Base-by-base conservation (phyloP, 1,284 basidiomycete genomes). In the Heterobasidion parviporum region DNA sequence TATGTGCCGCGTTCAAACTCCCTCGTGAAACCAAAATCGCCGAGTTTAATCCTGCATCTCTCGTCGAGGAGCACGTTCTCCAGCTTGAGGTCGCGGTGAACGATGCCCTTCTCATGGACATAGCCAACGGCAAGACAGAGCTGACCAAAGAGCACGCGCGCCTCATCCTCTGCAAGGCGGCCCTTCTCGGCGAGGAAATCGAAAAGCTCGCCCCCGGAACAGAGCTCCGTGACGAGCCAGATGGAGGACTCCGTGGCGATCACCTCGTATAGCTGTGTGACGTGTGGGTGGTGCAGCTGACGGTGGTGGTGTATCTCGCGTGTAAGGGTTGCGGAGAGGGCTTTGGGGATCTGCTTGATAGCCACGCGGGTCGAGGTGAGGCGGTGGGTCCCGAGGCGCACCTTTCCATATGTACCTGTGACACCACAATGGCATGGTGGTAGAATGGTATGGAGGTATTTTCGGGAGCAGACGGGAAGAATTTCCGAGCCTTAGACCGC, bases 281-380 rank as follows among this genome's bases (percentile, higher is more conserved):
- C 84, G 67, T 98, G 84, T 0, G 93, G 93, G 66, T 99, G 96
- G 67, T 98, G 96, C 8, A 99, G 81, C 51, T 94, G 87, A 35
- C 97, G 89, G 72, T 99, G 97, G 67, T 99, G 96, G 67, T 99
- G 96, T 57, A 99, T 96, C 73, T 99, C 97, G 60, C 97, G 83
- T 12, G 95, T 99, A 52, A 99, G 81, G 50, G 92, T 82, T 32
- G 93, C 78, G 52, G 93, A 92, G 74, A 92, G 84, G 56, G 84
- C 83, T 72, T 98, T 98, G 41, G 96, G 94, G 60, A 99, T 94
- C 72, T 98, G 95, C 74, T 99, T 99, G 74, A 99, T 90, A 53
- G 96, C 96, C 60, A 98, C 93, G 56, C 92, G 83, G 50, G 85
- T 86, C 3, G 87, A 88, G 1, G 94, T 94, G 52, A 96, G 78